phyloP scores from a whole-genome alignment of 306 rosid genomes.

The Quercus suber region DNA sequence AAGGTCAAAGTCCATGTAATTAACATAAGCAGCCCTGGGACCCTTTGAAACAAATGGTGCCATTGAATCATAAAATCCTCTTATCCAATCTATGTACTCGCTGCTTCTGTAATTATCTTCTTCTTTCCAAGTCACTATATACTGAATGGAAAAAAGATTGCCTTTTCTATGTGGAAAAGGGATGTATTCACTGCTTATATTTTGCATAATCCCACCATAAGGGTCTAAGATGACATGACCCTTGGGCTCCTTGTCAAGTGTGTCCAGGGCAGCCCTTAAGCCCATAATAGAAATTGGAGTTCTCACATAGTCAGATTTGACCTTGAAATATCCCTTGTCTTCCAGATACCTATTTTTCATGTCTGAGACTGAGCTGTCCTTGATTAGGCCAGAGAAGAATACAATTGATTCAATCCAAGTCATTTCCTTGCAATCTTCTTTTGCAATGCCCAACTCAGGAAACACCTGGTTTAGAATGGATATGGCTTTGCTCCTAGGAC shows the following conservation, averaged over 20 bases:
- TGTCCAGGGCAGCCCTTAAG: constrained; percentile 36
- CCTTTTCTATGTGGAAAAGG: constrained; percentile 81
- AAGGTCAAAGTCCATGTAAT: constrained; percentile 75
- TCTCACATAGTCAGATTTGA: constrained; percentile 66
- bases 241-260: constrained; percentile 56
- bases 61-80: constrained; percentile 55
- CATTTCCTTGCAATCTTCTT: constrained; percentile 64
- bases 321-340: constrained; percentile 59
- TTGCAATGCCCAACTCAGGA: constrained; percentile 40
- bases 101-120: constrained; percentile 37
- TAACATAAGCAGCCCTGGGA: constrained; percentile 79
- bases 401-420: constrained; percentile 74
- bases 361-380: constrained; percentile 38
- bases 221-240: constrained; percentile 64
- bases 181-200: constrained; percentile 57
- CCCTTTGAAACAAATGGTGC: constrained; percentile 54
- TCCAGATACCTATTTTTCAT: constrained; percentile 43
- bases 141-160: constrained; percentile 60
- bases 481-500: constrained; percentile 27
- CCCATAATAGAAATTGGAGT: constrained; percentile 38
- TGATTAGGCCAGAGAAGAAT: constrained; percentile 55
- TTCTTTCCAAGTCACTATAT: constrained; percentile 59
- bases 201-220: constrained; percentile 64
- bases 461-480: constrained; percentile 37
- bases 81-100: constrained; percentile 59